phyloP scores from a whole-genome alignment of 805 yeast genomes.

The Kuraishia cidri region DNA sequence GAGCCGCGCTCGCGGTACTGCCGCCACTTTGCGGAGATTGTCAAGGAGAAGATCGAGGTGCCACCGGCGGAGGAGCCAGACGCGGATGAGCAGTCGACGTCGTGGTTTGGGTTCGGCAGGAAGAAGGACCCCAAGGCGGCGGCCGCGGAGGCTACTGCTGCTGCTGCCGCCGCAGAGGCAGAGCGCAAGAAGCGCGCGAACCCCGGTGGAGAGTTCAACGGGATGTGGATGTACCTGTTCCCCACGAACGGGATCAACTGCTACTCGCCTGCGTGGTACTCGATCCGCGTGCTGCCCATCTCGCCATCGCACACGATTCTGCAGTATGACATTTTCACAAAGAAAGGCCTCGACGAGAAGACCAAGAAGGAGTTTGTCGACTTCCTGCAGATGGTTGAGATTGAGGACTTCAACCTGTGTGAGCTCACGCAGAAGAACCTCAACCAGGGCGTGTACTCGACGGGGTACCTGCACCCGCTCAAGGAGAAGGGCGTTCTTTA shows the following conservation, averaged over 20 bases:
- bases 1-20: slow-evolving; percentile 51
- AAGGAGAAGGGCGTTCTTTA: slow-evolving; percentile 52
- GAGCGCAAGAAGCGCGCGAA: slow-evolving; percentile 25
- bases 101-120: slow-evolving; percentile 48
- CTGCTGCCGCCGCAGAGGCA: too few species aligned
- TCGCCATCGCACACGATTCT: slow-evolving; percentile 44
- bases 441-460: slow-evolving; percentile 49
- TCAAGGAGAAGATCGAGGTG: slow-evolving; percentile 25
- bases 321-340: slow-evolving; percentile 53
- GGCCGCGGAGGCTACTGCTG: slow-evolving; percentile 10
- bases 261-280: slow-evolving; percentile 60
- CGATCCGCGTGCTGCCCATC: slow-evolving; percentile 50
- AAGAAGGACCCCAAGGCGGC: slow-evolving; percentile 15
- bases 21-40: slow-evolving; percentile 52
- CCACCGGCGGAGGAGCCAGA: slow-evolving; percentile 18
- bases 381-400: slow-evolving; percentile 51
- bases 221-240: slow-evolving; percentile 53
- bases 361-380: slow-evolving; percentile 55
- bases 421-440: slow-evolving; percentile 51
- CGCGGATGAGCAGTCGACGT: slow-evolving; percentile 23
- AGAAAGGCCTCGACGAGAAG: slow-evolving; percentile 43
- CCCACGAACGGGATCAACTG: slow-evolving; percentile 57
- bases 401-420: slow-evolving; percentile 55
- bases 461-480: slow-evolving; percentile 51
- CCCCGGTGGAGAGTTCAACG: slow-evolving; percentile 55